Evolutionary conservation across 1,139 yeast genomes (phyloP), one percentile per base, ranked within the genome.

Genomic region (Blastobotrys malaysiensis): DNA sequence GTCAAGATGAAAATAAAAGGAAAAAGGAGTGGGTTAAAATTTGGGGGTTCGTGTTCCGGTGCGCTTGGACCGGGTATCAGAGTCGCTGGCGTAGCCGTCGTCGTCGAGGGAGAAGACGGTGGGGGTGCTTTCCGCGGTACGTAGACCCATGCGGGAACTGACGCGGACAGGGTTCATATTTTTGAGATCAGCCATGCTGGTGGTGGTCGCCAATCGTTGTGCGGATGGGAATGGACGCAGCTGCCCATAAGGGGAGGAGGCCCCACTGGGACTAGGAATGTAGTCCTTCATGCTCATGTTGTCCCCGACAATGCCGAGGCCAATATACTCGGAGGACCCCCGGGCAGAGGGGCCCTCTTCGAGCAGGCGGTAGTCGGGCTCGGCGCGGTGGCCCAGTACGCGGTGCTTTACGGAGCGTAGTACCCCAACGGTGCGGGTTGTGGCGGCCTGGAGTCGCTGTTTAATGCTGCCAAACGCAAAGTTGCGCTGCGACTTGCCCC

Each of bases 141-240:
- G 50, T 60, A 59, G 57, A 21, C 62, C 57, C 49, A 61, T 44
- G 24, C 65, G 54, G 51, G 63, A 59, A 52, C 59, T 57, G 11
- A 58, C 61, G 45, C 66, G 52, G 1, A 64, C 59, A 2, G 65
- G 61, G 7, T 49, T 55, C 16, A 47, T 50, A 27, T 55, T 57
- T 48, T 58, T 63, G 48, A 65, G 48, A 48, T 65, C 67, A 39
- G 63, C 54, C 67, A 63, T 63, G 39, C 66, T 63, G n/a, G 68
- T 64, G 18, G 67, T 62, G 20, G 60, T 61, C 46, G 65, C 61
- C 39, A 61, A 50, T 39, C 56, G n/a, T 24, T 58, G 16, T 44
- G 43, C 20, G 50, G 59, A 46, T 36, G 48, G 46, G 50, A 48
- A 45, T 18, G 45, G 45, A 9, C 22, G 27, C 26, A 24, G n/a